These are phyloP conservation scores for Aspergillus ibericus DNA, from an alignment of 2,329 filamentous ascomycete genomes.

Conservation along the genomic window DNA sequence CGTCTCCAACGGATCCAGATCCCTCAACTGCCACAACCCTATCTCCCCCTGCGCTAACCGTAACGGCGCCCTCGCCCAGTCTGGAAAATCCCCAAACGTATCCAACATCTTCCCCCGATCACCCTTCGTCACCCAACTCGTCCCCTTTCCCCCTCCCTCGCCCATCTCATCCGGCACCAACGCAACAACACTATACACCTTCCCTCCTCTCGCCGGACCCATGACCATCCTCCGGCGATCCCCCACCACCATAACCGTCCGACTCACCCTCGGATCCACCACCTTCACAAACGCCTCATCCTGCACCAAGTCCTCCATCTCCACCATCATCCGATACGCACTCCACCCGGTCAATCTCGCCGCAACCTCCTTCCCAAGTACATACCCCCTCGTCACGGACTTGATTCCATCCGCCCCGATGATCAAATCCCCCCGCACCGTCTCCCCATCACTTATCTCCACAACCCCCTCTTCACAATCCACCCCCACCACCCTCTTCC, in stretches of 20 bases:
- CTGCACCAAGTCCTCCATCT: background rate
- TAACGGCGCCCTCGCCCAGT: constrained; percentile 3
- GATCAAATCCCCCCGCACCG: constrained; percentile 24
- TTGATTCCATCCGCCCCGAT: constrained; percentile 33
- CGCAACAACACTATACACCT: constrained; percentile 46
- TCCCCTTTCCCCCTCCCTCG: constrained; percentile 3
- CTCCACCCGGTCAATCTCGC: background rate
- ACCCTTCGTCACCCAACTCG: constrained; percentile 10
- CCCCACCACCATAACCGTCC: constrained; percentile 50
- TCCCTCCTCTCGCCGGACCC: constrained; percentile 46
- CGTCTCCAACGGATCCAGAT: constrained; percentile 28
- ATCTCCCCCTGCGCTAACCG: constrained; percentile 17
- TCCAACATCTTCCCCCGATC: constrained; percentile 9
- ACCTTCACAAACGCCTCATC: constrained; percentile 25
- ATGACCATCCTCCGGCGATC: constrained; percentile 47
- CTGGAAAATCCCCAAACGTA: constrained; percentile 11
- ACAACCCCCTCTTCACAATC: background rate
- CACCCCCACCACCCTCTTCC: background rate
- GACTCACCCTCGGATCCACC: constrained; percentile 40
- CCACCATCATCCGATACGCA: background rate
- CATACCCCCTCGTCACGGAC: constrained; percentile 1
- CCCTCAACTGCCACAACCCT: constrained; percentile 11
- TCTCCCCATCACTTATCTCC: constrained; percentile 18
- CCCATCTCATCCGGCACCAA: constrained; percentile 43
- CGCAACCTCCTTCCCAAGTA: background rate